Evolutionary conservation across 352 stramenopile genomes (phyloP), one percentile per base, ranked within the genome.

Genomic region (Globisporangium spiculum): DNA sequence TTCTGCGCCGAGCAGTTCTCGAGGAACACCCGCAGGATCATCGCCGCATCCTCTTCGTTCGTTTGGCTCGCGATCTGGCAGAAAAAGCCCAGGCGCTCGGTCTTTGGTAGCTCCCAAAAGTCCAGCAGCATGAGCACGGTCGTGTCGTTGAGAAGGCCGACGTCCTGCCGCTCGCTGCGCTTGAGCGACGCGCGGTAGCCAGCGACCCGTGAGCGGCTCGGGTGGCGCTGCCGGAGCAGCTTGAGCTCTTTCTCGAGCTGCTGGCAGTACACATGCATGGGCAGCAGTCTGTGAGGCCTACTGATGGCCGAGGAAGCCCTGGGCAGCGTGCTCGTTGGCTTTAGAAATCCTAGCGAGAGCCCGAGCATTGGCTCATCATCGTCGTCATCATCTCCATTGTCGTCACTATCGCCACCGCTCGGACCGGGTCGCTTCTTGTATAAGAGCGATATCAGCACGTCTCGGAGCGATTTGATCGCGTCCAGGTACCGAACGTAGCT

Each of bases 1-100:
- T 71, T 81, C 26, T 80, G 72, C 1, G 72, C 75, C 32, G 75
- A 79, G 67, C 75, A 82, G 34, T 81, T 83, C 24, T 69, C 64
- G 53, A 69, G 41, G 14, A 69, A 69, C 18, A 69, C 64, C 14
- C 41, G 64, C 18, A 89, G 57, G 8, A 93, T 70, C 14, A 80
- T 65, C 9, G 74, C 74, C 1, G 75, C 75, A 32, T 92, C 83
- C 34, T 82, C 74, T 32, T 86, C 75, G 50, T 55, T 75, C 4
- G 74, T 75, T 34, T 92, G 84, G 41, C 78, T 90, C 30, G 83
- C 82, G 62, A 93, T 76, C 63, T 93, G 86, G 53, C 75, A 87
- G 54, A 93, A 82, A 57, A 94, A 91, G 36, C 70, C 78, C 10
- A 91, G 71, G 0, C 83, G 79, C 66, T 94, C 82, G 20, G 70